Conservation (phyloP, 441 rosid species). For the Raphanus hybrid region DNA sequence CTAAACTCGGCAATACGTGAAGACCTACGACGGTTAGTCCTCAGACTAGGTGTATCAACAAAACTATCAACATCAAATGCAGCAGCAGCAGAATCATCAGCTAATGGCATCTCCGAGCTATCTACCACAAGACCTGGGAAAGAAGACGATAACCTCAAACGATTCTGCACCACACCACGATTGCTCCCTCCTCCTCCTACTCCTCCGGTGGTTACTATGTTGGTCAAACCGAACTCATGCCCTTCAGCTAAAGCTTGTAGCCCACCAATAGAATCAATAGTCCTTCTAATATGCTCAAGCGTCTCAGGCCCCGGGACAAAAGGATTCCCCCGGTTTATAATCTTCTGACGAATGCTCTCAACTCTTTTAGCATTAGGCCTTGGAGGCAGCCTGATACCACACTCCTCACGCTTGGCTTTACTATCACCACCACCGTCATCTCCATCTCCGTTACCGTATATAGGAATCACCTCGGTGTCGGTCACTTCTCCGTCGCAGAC, state of each 20-base stretch:
- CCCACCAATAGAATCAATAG: slow-evolving; percentile 45
- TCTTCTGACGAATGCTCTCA: slow-evolving; percentile 59
- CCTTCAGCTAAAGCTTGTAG: slow-evolving; percentile 41
- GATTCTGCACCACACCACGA: not conserved
- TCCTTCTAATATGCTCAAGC: slow-evolving; percentile 46
- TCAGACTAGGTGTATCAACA: slow-evolving; percentile 39
- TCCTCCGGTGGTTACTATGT: slow-evolving; percentile 36
- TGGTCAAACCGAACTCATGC: slow-evolving; percentile 35
- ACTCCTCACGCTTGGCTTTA: slow-evolving; percentile 44
- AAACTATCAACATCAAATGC: slow-evolving; percentile 50
- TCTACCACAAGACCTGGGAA: slow-evolving; percentile 53
- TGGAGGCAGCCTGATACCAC: slow-evolving; percentile 52
- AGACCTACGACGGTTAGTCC: slow-evolving; percentile 46
- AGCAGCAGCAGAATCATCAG: slow-evolving; percentile 27
- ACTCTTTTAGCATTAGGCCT: slow-evolving; percentile 64
- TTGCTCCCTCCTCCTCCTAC: slow-evolving; percentile 21
- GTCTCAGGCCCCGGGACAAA: slow-evolving; percentile 47
- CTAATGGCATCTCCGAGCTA: slow-evolving; percentile 38
- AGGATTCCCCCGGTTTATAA: slow-evolving; percentile 39
- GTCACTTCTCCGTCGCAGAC: slow-evolving; percentile 62
- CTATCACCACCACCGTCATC: not conserved
- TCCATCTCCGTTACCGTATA: slow-evolving; percentile 53
- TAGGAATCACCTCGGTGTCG: slow-evolving; percentile 57
- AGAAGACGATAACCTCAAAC: slow-evolving; percentile 48
- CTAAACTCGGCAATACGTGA: slow-evolving; percentile 40